phyloP scores from a whole-genome alignment of 805 yeast species.

The Candida anglica region DNA sequence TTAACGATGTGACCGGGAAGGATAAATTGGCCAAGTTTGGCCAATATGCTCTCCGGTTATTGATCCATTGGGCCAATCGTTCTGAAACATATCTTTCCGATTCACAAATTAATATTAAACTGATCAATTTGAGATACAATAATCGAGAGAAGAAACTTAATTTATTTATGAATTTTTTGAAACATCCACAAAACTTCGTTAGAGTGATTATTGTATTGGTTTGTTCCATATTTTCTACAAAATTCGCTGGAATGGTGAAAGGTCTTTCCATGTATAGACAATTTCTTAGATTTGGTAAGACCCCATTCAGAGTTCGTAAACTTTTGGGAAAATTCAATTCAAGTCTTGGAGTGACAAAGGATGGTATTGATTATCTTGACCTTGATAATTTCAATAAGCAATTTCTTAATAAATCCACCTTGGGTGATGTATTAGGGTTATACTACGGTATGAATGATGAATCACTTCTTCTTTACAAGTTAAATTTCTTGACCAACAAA shows the following conservation, averaged over 20 bases:
- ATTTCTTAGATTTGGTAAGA: constrained; percentile 63
- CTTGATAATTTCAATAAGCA: constrained; percentile 29
- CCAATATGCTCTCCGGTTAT: constrained; percentile 54
- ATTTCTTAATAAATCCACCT: constrained; percentile 15
- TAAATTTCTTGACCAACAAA: constrained; percentile 42
- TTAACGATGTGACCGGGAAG: constrained; percentile 60
- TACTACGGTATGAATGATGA: constrained; percentile 70
- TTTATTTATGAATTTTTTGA: constrained; percentile 29
- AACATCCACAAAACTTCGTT: constrained; percentile 34
- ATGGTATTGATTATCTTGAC: constrained; percentile 3
- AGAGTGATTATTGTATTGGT: constrained; percentile 30
- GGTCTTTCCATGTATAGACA: constrained; percentile 60
- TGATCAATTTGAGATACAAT: constrained; percentile 28
- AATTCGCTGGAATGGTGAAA: constrained; percentile 40
- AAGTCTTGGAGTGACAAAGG: constrained; percentile 2
- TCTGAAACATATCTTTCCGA: constrained; percentile 32
- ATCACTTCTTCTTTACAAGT: constrained; percentile 49
- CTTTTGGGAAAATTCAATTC: constrained; percentile 27
- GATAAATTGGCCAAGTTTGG: constrained; percentile 66
- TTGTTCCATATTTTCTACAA: constrained; percentile 36
- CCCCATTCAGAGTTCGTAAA: constrained; percentile 53
- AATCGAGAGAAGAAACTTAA: constrained; percentile 27
- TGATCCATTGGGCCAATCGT: constrained; percentile 44
- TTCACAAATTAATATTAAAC: constrained; percentile 25
- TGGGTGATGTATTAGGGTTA: constrained; percentile 51